Evolutionary conservation across 768 basidiomycete genomes (phyloP).

Genomic region (Macrolepiota fuliginosa): DNA sequence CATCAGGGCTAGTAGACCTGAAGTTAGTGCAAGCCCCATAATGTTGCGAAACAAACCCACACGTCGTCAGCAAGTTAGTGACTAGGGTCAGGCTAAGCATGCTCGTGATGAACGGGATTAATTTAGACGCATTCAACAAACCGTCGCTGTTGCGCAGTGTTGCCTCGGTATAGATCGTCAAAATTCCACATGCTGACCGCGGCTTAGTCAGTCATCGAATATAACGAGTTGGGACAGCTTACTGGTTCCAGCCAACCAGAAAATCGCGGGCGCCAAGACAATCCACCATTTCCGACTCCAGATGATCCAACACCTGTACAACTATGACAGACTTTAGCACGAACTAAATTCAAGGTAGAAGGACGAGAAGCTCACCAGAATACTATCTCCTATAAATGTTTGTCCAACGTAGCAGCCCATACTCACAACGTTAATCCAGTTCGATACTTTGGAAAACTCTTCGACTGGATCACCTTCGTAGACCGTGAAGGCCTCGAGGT

Average conservation of each 20-base stretch:
- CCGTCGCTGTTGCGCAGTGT: constrained; percentile 18
- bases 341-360: not conserved
- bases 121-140: constrained; percentile 25
- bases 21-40: not conserved
- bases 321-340: constrained; percentile 18
- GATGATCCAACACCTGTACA: constrained; percentile 39
- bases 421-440: constrained; percentile 42
- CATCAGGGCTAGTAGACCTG: constrained; percentile 28
- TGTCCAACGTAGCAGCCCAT: constrained; percentile 38
- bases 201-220: not conserved
- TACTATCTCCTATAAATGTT: constrained; percentile 41
- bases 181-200: constrained; percentile 27
- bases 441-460: constrained; percentile 31
- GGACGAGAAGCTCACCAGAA: constrained; percentile 29
- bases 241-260: constrained; percentile 38
- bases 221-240: constrained; percentile 1
- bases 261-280: constrained; percentile 24
- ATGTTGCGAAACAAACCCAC: constrained; percentile 20
- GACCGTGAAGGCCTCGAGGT: constrained; percentile 39
- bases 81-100: constrained; percentile 37
- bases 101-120: constrained; percentile 37
- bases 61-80: constrained; percentile 36
- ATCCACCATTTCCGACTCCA: constrained; percentile 30
- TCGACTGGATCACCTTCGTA: constrained; percentile 30
- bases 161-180: constrained; percentile 32